These are phyloP conservation scores for Candida alai DNA, from an alignment of 805 yeast genomes.

Conservation along the genomic window DNA sequence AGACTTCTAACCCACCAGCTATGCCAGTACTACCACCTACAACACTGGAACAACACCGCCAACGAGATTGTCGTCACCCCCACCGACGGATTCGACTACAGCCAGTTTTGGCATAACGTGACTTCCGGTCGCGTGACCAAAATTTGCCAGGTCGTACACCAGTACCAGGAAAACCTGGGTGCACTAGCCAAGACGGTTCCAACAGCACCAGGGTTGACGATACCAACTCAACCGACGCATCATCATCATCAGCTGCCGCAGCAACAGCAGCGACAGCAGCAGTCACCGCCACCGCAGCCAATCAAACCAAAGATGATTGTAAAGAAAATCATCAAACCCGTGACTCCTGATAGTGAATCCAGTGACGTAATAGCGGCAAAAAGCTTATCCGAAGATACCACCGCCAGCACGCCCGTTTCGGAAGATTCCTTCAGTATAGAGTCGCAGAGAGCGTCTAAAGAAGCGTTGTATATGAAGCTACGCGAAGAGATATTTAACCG, in stretches of 20 bases:
- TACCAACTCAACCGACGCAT: neutral
- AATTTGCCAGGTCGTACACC: conserved; percentile 9
- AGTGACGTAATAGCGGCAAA: conserved; percentile 3
- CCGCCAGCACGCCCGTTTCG: conserved; percentile 5
- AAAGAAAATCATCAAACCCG: conserved; percentile 9
- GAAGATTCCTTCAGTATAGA: conserved; percentile 21
- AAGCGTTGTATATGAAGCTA: conserved; percentile 36
- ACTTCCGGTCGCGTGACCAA: conserved; percentile 7
- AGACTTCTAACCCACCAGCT: conserved; percentile 65
- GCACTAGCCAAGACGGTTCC: neutral
- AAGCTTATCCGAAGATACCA: conserved; percentile 3
- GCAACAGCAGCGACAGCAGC: conserved; percentile 1
- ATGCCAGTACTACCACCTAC: conserved; percentile 61
- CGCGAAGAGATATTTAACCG: conserved; percentile 34
- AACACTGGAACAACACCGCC: conserved; percentile 39
- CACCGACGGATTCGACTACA: conserved; percentile 14
- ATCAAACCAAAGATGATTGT: conserved; percentile 15
- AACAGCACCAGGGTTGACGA: neutral
- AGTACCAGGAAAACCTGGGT: conserved; percentile 3
- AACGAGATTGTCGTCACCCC: conserved; percentile 22
- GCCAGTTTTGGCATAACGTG: conserved; percentile 5
- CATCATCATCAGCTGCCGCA: conserved; percentile 1
- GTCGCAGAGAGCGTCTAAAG: conserved; percentile 27
- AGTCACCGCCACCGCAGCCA: conserved; percentile 1
- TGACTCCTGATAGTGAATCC: conserved; percentile 2